These are phyloP conservation scores for Choiromyces venosus DNA, from an alignment of 495 filamentous ascomycete genomes.

Conservation along the genomic window DNA sequence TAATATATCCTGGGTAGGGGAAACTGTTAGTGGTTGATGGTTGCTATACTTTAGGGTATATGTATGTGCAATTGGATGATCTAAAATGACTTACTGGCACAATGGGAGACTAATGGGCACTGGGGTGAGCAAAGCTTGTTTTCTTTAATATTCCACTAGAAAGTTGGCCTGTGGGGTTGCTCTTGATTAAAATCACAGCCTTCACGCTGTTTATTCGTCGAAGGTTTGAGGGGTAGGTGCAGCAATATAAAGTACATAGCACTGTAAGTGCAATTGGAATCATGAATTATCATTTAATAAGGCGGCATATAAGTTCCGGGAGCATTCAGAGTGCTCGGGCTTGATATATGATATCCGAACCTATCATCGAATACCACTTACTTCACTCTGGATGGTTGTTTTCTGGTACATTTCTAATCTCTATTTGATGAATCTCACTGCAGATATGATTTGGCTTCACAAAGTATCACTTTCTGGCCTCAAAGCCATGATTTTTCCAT, in stretches of 20 bases:
- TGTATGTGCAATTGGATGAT: background rate
- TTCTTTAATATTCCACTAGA: background rate
- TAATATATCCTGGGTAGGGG: background rate
- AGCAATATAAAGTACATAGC: too few relatives aligned
- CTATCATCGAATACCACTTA: background rate
- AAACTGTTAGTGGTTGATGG: background rate
- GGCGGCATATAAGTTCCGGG: background rate
- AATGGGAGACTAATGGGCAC: background rate
- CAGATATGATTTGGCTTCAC: background rate
- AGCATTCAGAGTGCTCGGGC: background rate
- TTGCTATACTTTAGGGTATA: background rate
- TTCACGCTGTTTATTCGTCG: background rate
- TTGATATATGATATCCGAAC: background rate
- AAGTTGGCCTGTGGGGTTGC: background rate
- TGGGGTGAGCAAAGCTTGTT: background rate
- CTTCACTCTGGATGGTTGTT: background rate
- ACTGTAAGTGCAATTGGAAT: background rate
- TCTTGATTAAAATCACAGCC: background rate
- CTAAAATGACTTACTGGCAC: background rate
- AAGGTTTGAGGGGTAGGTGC: background rate
- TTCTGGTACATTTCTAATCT: background rate
- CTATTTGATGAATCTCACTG: background rate
- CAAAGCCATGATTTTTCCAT: background rate
- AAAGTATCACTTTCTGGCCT: background rate
- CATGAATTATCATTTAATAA: background rate